These are phyloP conservation scores for Cornus kousa DNA, from an alignment of 148 eudicot genomes.

Conservation along the genomic window DNA sequence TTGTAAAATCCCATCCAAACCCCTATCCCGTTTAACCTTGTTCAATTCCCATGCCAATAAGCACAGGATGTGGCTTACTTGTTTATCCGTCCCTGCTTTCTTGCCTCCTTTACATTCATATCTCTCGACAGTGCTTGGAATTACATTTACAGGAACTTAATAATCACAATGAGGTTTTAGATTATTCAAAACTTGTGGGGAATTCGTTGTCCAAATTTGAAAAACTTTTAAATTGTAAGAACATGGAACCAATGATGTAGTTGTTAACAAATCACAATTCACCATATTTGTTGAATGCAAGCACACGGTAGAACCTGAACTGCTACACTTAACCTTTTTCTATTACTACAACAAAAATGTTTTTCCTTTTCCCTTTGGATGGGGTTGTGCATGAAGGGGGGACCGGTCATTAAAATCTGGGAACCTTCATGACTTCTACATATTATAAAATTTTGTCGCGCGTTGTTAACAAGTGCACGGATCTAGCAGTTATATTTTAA, in stretches of 20 bases:
- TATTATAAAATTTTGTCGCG: too few relatives aligned
- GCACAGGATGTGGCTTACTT: not conserved
- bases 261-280: too few relatives aligned
- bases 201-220: too few relatives aligned
- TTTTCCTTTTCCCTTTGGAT: not conserved
- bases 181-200: too few relatives aligned
- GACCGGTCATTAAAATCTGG: not conserved
- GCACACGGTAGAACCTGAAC: not conserved
- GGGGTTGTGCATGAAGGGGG: not conserved
- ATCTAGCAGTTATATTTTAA: not conserved
- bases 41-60: not conserved
- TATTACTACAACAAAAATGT: not conserved
- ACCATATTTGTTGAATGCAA: not conserved
- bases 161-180: not conserved
- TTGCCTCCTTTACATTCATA: not conserved
- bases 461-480: too few relatives aligned
- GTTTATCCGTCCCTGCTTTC: not conserved
- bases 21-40: not conserved
- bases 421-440: too few relatives aligned
- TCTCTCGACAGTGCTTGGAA: not conserved
- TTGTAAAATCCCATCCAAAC: not conserved
- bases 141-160: not conserved
- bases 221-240: too few relatives aligned
- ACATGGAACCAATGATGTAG: too few relatives aligned
- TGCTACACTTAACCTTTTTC: not conserved